Conservation (phyloP, 305 asterid genomes). For the Fraxinus albicans region DNA sequence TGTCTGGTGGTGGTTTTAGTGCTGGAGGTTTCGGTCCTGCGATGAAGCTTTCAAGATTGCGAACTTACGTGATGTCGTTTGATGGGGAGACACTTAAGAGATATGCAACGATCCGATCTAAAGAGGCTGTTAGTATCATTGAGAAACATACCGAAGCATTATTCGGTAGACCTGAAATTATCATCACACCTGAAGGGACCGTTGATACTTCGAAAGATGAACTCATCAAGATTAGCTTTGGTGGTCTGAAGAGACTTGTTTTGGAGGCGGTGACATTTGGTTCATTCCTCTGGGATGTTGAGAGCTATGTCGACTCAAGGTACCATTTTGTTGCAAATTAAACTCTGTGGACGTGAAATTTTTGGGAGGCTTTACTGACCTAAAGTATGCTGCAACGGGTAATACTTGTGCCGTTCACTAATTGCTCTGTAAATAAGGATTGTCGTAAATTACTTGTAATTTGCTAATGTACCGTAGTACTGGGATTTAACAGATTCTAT, state of each 20-base stretch:
- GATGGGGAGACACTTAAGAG: conserved; percentile 84
- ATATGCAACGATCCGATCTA: conserved; percentile 74
- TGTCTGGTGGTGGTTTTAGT: conserved; percentile 40
- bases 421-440: conserved; percentile 32
- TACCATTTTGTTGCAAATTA: conserved; percentile 78
- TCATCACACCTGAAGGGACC: conserved; percentile 66
- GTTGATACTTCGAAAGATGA: conserved; percentile 77
- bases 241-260: conserved; percentile 76
- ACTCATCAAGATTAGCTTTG: conserved; percentile 69
- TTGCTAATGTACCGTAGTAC: background rate
- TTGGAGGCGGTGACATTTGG: conserved; percentile 98
- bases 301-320: conserved; percentile 84
- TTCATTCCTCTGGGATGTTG: conserved; percentile 96
- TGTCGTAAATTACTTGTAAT: background rate
- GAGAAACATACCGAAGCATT: conserved; percentile 94
- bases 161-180: conserved; percentile 85
- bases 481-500: background rate
- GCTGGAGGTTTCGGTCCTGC: conserved; percentile 38
- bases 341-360: background rate
- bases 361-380: conserved; percentile 22
- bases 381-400: conserved; percentile 8
- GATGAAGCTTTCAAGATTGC: conserved; percentile 59
- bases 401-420: conserved; percentile 11
- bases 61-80: conserved; percentile 78
- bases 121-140: conserved; percentile 72